These are phyloP conservation scores for Globisporangium spinosum DNA, from an alignment of 352 stramenopile genomes.

Conservation along the genomic window DNA sequence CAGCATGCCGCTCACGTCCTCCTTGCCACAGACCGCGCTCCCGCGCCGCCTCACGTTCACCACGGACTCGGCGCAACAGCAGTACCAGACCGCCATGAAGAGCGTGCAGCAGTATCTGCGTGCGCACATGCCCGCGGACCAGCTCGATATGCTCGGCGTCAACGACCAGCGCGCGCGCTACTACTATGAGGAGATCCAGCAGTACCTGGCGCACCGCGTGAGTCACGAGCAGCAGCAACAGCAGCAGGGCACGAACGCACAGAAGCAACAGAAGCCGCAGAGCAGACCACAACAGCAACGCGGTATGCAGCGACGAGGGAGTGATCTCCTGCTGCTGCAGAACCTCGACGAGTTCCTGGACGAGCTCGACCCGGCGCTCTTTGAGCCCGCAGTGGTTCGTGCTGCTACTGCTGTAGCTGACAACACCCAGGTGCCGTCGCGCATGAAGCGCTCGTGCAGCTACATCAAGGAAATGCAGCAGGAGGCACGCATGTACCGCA, in stretches of 20 bases:
- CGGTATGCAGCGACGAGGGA: background rate
- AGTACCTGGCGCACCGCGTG: constrained; percentile 42
- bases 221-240: constrained; percentile 10
- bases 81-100: constrained; percentile 50
- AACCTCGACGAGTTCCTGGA: constrained; percentile 48
- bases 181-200: constrained; percentile 59
- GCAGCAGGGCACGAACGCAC: background rate
- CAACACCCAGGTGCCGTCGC: background rate
- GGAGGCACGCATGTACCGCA: constrained; percentile 9
- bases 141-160: constrained; percentile 45
- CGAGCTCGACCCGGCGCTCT: constrained; percentile 52
- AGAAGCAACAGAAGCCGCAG: background rate
- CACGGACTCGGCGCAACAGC: constrained; percentile 18
- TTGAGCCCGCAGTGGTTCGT: constrained; percentile 8
- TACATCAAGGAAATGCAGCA: constrained; percentile 24
- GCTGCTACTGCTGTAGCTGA: background rate
- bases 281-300: background rate
- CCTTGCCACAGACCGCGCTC: constrained; percentile 2
- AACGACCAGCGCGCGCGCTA: constrained; percentile 44
- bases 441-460: constrained; percentile 17
- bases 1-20: constrained; percentile 14
- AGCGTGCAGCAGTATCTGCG: constrained; percentile 50
- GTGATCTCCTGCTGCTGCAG: constrained; percentile 1
- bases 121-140: constrained; percentile 26
- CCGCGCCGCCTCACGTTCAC: constrained; percentile 19